Base-by-base conservation (phyloP, 495 filamentous ascomycete genomes). In the Daldinia loculata region DNA sequence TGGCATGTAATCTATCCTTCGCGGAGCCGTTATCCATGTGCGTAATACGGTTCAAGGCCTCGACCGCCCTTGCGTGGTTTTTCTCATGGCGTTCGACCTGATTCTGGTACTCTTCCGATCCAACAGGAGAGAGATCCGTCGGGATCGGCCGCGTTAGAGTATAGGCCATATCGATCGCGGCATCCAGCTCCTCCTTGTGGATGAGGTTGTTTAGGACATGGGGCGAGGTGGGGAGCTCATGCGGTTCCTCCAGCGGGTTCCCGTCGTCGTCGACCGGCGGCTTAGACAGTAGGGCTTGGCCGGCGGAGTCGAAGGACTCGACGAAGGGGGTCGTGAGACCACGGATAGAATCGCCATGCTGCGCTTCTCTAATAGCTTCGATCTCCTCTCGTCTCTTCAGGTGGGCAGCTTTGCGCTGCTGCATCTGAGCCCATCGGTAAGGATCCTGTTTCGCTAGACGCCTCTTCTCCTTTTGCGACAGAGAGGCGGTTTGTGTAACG, bases 291-390 rank as follows among this genome's bases (percentile, higher is more conserved):
- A 71, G 53, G 6, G 61, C 71, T 63, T 85, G 83, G 34, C 83
- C 83, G 41, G 77, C 86, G 4, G 86, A 85, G 75, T 93, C 90
- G 77, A 99, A 89, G 48, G 92, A 91, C 80, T 92, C 85, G 76
- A 97, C 80, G 79, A 97, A 99, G 38, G 93, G 85, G 12, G 96
- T 98, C 6, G 85, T 76, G 41, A 89, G 80, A 71, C 93, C 94
- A 60, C 88, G 84, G 71, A 98, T 86, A 0, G 94, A 92, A 79
- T 96, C 88, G 29, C 93, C 93, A 56, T 89, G 72, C 30, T 83
- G 83, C 26, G 79, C 84, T 32, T 87, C 81, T 61, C 92, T 88
- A 70, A 89, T 80, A 56, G 84, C 75, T 36, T 87, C 77, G 61
- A 98, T 87, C 48, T 85, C 87, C 63, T 85, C 84, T 70, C 89